Evolutionary conservation across 768 basidiomycete genomes (phyloP), one percentile per base, ranked within the genome.

Genomic region (Leucosporidium scottii): DNA sequence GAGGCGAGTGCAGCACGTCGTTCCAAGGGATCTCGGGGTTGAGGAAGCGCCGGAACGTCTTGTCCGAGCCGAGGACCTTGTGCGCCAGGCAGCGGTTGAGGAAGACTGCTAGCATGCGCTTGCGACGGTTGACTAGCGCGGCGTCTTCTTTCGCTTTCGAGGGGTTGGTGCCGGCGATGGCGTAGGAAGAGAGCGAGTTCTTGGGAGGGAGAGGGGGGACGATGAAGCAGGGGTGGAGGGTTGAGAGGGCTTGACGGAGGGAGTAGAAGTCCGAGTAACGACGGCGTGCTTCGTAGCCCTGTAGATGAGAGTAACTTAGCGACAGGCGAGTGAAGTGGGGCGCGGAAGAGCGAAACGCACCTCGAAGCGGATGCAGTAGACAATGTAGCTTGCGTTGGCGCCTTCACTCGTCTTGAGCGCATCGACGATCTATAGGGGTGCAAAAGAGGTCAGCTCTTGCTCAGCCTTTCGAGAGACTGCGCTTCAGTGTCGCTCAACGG

Each of bases 231-330:
- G 96, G 96, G 77, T 99, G 96, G 55, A 99, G 82, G 75, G 86
- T 91, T 60, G 85, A 83, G 58, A 99, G 84, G 69, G 83, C 88
- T 61, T 84, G 83, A 61, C 96, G 86, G 50, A 99, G 82, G 28
- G 91, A 92, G 79, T 97, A 92, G 78, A 99, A 99, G 78, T 98
- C 93, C 4, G 94, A 98, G 79, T 99, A 99, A 51, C 96, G 86
- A 74, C 96, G 90, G 44, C 86, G 84, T 17, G 91, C 86, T 74
- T 91, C 87, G 10, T 86, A 83, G 71, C 83, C 85, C 94, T 98
- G 74, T 17, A 10, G 60, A 31, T 50, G 47, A 4, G 23, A 10
- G 28, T 0, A 6, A 0, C 31, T 68, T 36, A 17, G 51, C 25
- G 20, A 54, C 36, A 47, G 59, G 9, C 18, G 21, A 18, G 39